Conservation (phyloP, 2,329 filamentous ascomycete species). For the Pseudogymnoascus sp. region DNA sequence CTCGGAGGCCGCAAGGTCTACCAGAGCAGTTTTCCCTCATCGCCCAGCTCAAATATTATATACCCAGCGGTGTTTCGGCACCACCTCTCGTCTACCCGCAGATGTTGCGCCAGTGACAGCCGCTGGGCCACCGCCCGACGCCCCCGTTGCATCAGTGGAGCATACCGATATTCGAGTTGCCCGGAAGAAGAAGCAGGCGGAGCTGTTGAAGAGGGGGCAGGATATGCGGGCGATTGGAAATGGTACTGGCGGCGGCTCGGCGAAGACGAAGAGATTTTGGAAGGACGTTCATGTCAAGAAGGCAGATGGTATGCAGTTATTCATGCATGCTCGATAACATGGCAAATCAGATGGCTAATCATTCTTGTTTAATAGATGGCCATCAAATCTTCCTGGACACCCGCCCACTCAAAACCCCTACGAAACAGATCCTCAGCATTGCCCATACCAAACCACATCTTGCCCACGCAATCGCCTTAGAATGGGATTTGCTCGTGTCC, state of each 20-base stretch:
- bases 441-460: slow-evolving; percentile 72
- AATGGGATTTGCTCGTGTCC: slow-evolving; percentile 83
- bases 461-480: slow-evolving; percentile 76
- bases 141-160: slow-evolving; percentile 40
- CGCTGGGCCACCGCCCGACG: slow-evolving; percentile 51
- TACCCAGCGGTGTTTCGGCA: slow-evolving; percentile 21
- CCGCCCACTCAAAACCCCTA: slow-evolving; percentile 71
- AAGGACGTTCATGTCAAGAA: slow-evolving; percentile 69
- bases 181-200: slow-evolving; percentile 47
- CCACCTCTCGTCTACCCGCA: slow-evolving; percentile 21
- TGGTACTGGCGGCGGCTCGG: slow-evolving; percentile 32
- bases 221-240: slow-evolving; percentile 36
- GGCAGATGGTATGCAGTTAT: slow-evolving; percentile 47
- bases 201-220: slow-evolving; percentile 46
- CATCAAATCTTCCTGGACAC: slow-evolving; percentile 65
- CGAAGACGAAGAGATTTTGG: slow-evolving; percentile 73
- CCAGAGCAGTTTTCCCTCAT: slow-evolving; percentile 10
- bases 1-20: slow-evolving; percentile 9
- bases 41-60: slow-evolving; percentile 8
- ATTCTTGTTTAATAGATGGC: slow-evolving; percentile 19
- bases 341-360: slow-evolving; percentile 3
- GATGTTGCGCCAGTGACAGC: slow-evolving; percentile 41
- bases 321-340: background rate
- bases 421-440: slow-evolving; percentile 64
- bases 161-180: slow-evolving; percentile 37